Conservation (phyloP, 2,329 filamentous ascomycete species). For the Uncinocarpus reesii region DNA sequence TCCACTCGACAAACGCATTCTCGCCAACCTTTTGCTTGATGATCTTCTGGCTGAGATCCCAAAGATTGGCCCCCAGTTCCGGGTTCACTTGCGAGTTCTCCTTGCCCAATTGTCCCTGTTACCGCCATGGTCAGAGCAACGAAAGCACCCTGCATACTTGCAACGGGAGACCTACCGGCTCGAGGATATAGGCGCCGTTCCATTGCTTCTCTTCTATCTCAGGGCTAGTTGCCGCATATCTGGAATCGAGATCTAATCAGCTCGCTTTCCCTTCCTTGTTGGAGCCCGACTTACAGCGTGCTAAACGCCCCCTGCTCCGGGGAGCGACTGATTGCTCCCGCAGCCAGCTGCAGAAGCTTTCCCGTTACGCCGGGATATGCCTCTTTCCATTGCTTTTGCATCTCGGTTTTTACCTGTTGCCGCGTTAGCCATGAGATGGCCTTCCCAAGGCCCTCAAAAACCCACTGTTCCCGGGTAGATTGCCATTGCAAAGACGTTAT, state of each 20-base stretch:
- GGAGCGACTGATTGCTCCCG: slow-evolving; percentile 29
- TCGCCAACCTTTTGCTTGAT: slow-evolving; percentile 35
- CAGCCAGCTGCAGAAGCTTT: slow-evolving; percentile 29
- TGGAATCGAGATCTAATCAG: no score
- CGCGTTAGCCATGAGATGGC: background rate
- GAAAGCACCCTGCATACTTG: no score
- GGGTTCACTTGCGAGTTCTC: slow-evolving; percentile 33
- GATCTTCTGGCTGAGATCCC: slow-evolving; percentile 33
- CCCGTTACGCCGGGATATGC: slow-evolving; percentile 37
- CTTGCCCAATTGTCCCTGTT: slow-evolving; percentile 28
- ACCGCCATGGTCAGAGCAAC: background rate
- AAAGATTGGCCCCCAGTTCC: slow-evolving; percentile 31
- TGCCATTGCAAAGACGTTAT: slow-evolving; percentile 34
- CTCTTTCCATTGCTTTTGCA: slow-evolving; percentile 41
- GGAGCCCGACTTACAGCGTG: slow-evolving; percentile 29
- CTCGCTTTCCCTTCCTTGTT: no score
- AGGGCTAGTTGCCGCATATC: slow-evolving; percentile 31
- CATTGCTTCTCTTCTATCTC: slow-evolving; percentile 35
- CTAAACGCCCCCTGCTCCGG: slow-evolving; percentile 38
- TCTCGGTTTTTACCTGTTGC: slow-evolving; percentile 35
- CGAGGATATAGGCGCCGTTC: slow-evolving; percentile 38
- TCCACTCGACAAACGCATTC: slow-evolving; percentile 31
- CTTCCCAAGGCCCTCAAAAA: no score
- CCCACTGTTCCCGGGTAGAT: slow-evolving; percentile 36
- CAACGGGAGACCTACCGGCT: slow-evolving; percentile 22